phyloP scores from a whole-genome alignment of 495 filamentous ascomycete species.

The Penicillium waksmanii region DNA sequence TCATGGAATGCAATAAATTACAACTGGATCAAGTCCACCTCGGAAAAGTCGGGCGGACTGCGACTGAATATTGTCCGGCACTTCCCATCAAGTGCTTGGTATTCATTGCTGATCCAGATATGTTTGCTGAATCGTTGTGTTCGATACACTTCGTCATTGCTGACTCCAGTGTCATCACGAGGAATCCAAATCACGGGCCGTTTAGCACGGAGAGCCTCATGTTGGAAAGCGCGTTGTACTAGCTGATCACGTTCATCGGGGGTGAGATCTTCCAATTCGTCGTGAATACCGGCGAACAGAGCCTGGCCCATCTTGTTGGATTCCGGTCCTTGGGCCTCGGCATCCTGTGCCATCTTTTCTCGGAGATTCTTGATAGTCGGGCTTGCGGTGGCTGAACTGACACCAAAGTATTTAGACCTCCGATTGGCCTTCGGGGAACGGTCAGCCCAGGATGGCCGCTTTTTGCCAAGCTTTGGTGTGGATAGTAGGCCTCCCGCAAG shows the following conservation, averaged over 20 bases:
- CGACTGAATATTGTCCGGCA: constrained; percentile 83
- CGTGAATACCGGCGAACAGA: constrained; percentile 82
- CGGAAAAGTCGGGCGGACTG: constrained; percentile 90
- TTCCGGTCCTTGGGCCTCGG: constrained; percentile 66
- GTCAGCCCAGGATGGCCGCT: constrained; percentile 47
- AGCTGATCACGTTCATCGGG: constrained; percentile 88
- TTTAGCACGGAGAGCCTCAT: constrained; percentile 82
- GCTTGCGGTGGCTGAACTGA: constrained; percentile 34
- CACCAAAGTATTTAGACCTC: constrained; percentile 47
- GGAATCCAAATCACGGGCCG: constrained; percentile 94
- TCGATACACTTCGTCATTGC: constrained; percentile 84
- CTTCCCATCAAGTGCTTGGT: constrained; percentile 82
- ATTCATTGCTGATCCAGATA: constrained; percentile 94
- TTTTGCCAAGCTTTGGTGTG: constrained; percentile 25
- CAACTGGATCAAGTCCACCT: constrained; percentile 85
- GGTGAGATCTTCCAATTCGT: constrained; percentile 92
- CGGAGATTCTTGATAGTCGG: constrained; percentile 39
- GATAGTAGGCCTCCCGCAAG: constrained; percentile 19
- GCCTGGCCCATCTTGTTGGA: constrained; percentile 66
- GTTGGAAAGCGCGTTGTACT: constrained; percentile 87
- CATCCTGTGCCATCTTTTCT: constrained; percentile 49
- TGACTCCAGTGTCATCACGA: constrained; percentile 85
- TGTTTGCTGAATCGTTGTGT: constrained; percentile 77
- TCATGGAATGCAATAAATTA: constrained; percentile 38
- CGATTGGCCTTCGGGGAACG: constrained; percentile 35